Conservation (phyloP, 495 filamentous ascomycete species). For the Penicillium canariense region DNA sequence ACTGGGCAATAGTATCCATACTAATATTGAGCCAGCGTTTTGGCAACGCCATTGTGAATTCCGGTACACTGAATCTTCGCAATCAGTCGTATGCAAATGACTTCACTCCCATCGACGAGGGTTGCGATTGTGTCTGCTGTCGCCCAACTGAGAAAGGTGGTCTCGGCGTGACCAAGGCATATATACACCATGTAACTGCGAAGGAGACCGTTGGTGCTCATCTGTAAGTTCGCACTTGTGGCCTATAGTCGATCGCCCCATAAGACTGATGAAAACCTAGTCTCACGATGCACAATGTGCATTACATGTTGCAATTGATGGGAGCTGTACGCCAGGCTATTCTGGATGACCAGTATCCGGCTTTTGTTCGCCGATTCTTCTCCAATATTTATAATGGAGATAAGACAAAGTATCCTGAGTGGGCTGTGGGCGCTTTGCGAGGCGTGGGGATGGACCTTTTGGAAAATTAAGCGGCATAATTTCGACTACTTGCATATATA, state of each 20-base stretch:
- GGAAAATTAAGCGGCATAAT: slow-evolving; percentile 24
- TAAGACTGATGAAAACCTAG: slow-evolving; percentile 29
- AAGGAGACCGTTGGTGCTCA: slow-evolving; percentile 98
- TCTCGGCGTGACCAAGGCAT: slow-evolving; percentile 82
- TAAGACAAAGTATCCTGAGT: slow-evolving; percentile 66
- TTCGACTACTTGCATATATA: background rate
- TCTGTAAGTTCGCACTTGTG: slow-evolving; percentile 47
- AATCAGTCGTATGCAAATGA: slow-evolving; percentile 72
- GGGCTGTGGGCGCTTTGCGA: slow-evolving; percentile 80
- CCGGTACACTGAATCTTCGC: slow-evolving; percentile 79
- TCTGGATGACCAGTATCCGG: slow-evolving; percentile 75
- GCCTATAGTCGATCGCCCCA: background rate
- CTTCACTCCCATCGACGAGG: slow-evolving; percentile 78
- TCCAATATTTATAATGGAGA: slow-evolving; percentile 64
- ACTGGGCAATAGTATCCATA: background rate
- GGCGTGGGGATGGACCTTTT: slow-evolving; percentile 84
- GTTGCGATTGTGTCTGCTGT: slow-evolving; percentile 79
- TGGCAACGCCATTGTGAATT: slow-evolving; percentile 83
- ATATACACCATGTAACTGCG: slow-evolving; percentile 83
- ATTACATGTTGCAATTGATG: slow-evolving; percentile 86
- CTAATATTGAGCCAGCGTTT: slow-evolving; percentile 54
- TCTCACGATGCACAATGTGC: slow-evolving; percentile 94
- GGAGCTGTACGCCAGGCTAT: slow-evolving; percentile 69
- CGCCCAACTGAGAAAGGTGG: slow-evolving; percentile 64
- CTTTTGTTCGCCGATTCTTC: slow-evolving; percentile 78